A percentile compares a stretch with the other conserved stretches of the same genome.
These are phyloP conservation scores for Eucalyptus pauciflora DNA, from an alignment of 345 rosid genomes.

Conservation along the genomic window DNA sequence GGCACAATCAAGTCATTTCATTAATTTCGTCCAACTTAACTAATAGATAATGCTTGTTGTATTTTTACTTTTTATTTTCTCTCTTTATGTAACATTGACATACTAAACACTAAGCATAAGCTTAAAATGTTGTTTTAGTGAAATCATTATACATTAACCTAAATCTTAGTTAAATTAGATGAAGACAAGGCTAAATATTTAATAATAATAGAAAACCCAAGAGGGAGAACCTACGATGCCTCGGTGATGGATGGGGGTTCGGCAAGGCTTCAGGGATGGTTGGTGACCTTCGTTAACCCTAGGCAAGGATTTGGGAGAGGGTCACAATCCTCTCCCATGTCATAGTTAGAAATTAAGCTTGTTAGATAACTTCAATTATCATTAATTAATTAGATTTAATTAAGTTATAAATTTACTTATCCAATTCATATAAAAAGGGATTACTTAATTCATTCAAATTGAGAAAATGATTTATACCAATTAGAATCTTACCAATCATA, in stretches of 20 bases:
- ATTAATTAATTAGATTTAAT: too few relatives aligned
- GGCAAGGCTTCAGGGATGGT: not conserved
- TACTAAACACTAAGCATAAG: not conserved
- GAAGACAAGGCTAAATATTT: too few relatives aligned
- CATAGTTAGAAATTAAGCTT: not conserved
- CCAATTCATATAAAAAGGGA: not conserved
- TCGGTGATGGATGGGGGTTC: accelerated
- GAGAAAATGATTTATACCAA: too few relatives aligned
- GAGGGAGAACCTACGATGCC: not conserved
- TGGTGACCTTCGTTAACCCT: accelerated
- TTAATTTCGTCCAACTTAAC: too few relatives aligned
- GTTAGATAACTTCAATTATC: not conserved
- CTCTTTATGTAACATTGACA: not conserved
- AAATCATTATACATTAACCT: too few relatives aligned
- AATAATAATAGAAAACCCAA: not conserved
- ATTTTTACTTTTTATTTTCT: not conserved
- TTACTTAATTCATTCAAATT: not conserved
- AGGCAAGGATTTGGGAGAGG: not conserved
- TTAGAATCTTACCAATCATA: not conserved
- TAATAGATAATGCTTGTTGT: accelerated
- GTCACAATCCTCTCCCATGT: accelerated
- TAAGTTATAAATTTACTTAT: not conserved
- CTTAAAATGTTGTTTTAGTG: not conserved
- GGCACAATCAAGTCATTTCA: accelerated
- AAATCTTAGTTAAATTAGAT: too few relatives aligned